Percentiles rank a stretch among this genome's conserved stretches.
Conservation (phyloP, 345 rosid genomes). For the Streptanthus diversifolius region DNA sequence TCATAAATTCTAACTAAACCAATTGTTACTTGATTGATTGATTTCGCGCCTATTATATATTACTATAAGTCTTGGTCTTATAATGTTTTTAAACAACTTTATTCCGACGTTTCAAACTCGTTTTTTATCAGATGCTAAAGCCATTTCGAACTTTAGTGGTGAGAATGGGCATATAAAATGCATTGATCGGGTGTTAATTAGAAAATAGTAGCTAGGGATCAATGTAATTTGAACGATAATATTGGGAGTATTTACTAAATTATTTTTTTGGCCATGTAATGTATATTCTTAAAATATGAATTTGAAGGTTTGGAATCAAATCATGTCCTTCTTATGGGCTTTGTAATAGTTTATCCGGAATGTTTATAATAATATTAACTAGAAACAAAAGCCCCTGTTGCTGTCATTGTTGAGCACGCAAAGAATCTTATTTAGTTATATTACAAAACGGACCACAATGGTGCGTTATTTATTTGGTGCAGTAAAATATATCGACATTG, state of each 20-base stretch:
- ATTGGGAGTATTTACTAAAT: background rate
- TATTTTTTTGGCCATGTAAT: background rate
- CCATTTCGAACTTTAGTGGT: too few relatives aligned
- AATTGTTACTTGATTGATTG: too few relatives aligned
- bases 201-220: too few relatives aligned
- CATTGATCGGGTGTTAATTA: too few relatives aligned
- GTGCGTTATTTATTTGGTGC: background rate
- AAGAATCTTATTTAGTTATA: background rate
- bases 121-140: background rate
- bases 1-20: too few relatives aligned
- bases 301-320: background rate
- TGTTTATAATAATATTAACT: background rate
- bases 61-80: too few relatives aligned
- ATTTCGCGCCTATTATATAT: too few relatives aligned
- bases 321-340: background rate
- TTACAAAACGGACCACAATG: background rate
- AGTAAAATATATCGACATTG: background rate
- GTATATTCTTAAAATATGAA: background rate
- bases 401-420: slow-evolving; percentile 13
- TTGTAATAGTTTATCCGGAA: background rate
- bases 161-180: too few relatives aligned
- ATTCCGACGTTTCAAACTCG: background rate
- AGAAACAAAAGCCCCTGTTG: slow-evolving; percentile 3
- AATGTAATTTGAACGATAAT: background rate
- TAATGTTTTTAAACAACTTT: too few relatives aligned